These are phyloP conservation scores for Takakia lepidozioides DNA, from an alignment of 225 moss, liverwort and hornwort species.

Conservation along the genomic window DNA sequence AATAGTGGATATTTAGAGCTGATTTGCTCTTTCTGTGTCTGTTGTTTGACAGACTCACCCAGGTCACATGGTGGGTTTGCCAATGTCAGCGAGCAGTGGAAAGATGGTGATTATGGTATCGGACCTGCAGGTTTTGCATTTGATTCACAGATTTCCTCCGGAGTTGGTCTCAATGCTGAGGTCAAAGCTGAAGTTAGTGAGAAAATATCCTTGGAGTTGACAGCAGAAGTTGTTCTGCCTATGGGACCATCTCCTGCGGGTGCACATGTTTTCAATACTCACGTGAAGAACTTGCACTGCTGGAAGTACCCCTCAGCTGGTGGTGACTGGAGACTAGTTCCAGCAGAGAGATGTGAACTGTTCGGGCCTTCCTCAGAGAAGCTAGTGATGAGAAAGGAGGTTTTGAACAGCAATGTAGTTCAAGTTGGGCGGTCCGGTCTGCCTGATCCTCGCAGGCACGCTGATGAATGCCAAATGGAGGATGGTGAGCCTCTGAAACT, in stretches of 20 bases:
- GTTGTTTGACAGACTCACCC: constrained; percentile 50
- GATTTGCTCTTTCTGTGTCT: too few relatives aligned
- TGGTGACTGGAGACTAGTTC: constrained; percentile 81
- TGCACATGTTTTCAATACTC: constrained; percentile 16
- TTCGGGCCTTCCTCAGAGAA: constrained; percentile 29
- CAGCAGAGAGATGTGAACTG: constrained; percentile 27
- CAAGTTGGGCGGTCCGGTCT: constrained; percentile 27
- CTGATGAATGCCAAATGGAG: constrained; percentile 19
- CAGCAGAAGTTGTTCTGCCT: constrained; percentile 13
- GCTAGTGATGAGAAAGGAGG: constrained; percentile 50
- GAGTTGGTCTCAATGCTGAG: constrained; percentile 24
- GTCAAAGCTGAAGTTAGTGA: constrained; percentile 26
- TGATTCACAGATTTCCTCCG: constrained; percentile 16
- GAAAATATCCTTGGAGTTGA: constrained; percentile 11
- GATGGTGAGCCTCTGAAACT: constrained; percentile 35
- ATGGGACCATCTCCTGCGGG: constrained; percentile 27
- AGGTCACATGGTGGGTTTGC: constrained; percentile 51
- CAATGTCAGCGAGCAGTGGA: constrained; percentile 47
- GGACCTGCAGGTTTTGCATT: constrained; percentile 12
- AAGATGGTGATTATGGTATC: constrained; percentile 35
- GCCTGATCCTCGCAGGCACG: constrained; percentile 68
- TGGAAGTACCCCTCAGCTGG: constrained; percentile 91
- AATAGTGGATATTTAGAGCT: too few relatives aligned
- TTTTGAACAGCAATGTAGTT: constrained; percentile 70
- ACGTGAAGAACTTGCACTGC: constrained; percentile 46